Evolutionary conservation across 192 early-diverging fungal species (phyloP), one percentile per base, ranked within the genome.

Genomic region (Thoreauomyces humboldtii): DNA sequence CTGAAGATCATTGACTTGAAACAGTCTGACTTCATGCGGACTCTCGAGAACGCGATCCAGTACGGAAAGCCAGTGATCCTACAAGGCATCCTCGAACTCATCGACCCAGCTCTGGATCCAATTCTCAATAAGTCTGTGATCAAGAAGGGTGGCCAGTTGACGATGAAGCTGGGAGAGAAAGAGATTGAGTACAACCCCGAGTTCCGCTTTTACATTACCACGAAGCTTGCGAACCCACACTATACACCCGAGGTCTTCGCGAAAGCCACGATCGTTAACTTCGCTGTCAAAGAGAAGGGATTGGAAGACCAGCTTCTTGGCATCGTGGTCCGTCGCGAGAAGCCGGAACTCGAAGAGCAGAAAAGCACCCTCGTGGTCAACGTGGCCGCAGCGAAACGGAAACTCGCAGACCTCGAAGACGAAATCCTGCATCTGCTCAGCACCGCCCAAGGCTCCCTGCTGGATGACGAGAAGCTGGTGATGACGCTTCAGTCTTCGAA

Each of bases 401-500:
- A 84, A 47, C 63, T 85, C 19, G 80, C 82, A 21, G 79, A 85
- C 32, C 61, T 85, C 7, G 83, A 85, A 67, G 83, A 85, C 54
- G 82, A 85, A 47, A 85, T 85, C 43, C 61, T 85, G 46, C 66
- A 75, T 37, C 62, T 85, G 51, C 65, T 85, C n/a, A 85, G 83
- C 56, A 85, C 83, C 15, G 83, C 83, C 12, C 83, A 85, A 69
- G 83, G 83, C 27, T 85, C 82, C 29, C 67, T 85, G 21, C 64
- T 85, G 29, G 83, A 85, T 58, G 83, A 85, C 65, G 83, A 79
- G 37, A 83, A 83, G 55, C 74, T 85, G 1, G 83, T 85, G 17
- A 73, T 86, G 46, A 86, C 79, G 7, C 73, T 85, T n/a, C 83
- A 85, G 60, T 79, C 79, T 6, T 85, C 83, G 19, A 85, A 85